Evolutionary conservation across 192 early-diverging fungal genomes (phyloP), one percentile per base, ranked within the genome.

Genomic region (Pilobolus umbonatus): DNA sequence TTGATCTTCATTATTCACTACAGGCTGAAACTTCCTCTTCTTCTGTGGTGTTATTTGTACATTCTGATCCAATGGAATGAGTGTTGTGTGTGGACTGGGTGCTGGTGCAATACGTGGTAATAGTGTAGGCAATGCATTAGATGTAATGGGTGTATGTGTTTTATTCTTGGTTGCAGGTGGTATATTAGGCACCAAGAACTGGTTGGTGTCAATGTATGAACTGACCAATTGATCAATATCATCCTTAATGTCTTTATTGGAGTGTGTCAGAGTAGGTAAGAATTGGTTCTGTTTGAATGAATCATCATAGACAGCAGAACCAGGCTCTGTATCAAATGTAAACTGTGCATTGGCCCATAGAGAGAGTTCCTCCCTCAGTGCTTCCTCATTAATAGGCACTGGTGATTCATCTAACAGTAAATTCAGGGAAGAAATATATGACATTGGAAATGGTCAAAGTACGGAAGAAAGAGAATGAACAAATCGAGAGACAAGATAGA

Each of bases 281-380:
- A 24, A 36, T 24, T 48, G 26, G 32, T 25, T 25, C 19, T 19
- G 31, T 21, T 64, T 55, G 31, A 56, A n/a, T 29, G 54, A 40
- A 54, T 65, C 55, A 25, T 73, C 64, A 63, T 64, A 65, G 45
- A 79, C 62, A n/a, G 75, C 71, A 5, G 65, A 30, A 19, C 77
- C 77, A 17, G 78, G 75, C 9, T 63, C 49, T 7, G 74, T 75
- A 68, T 89, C 85, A 48, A 86, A 82, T 24, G 79, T 81, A 69
- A 89, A 89, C 68, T 89, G 82, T 17, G 83, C 82, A 65, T 84
- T 83, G 55, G 85, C 74, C 84, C 85, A 89, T 22, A 87, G 68
- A 7, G 85, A 74, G 45, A 89, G 72, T 56, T 89, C 87, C 14
- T 85, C 83, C 40, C 78, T 73, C 32, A 85, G 71, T 66, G 87